Percentiles rank a stretch among this genome's conserved stretches.
Evolutionary conservation across 257 asterid genomes (phyloP).

Genomic region (Thymus quinquecostatus): DNA sequence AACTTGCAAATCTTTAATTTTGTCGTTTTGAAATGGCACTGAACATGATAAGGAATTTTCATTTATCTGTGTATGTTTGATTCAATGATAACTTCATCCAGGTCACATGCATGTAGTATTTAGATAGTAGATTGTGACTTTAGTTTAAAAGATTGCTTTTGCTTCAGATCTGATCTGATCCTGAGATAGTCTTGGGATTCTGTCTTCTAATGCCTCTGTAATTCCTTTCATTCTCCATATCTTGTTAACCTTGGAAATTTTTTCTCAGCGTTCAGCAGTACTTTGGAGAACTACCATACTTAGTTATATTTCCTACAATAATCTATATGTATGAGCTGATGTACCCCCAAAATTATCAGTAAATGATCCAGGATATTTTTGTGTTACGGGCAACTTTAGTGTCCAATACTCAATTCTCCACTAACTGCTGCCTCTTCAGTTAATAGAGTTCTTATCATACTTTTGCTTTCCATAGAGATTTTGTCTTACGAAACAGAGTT

Average conservation of each 20-base stretch:
- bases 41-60: not conserved
- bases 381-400: conserved; percentile 6
- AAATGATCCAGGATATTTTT: not conserved
- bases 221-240: not conserved
- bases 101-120: conserved; percentile 6
- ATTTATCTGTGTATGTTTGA: conserved; percentile 20
- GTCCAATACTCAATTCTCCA: conserved; percentile 13
- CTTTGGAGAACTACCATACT: conserved; percentile 6
- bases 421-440: conserved; percentile 2
- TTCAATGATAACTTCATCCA: not conserved
- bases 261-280: conserved; percentile 20
- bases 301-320: not conserved
- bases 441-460: conserved; percentile 6
- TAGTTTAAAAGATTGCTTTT: conserved; percentile 6
- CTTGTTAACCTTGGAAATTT: not conserved
- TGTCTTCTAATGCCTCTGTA: conserved; percentile 1
- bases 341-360: not conserved
- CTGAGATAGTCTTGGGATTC: not conserved
- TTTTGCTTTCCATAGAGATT: conserved; percentile 16
- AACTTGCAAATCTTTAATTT: conserved; percentile 8
- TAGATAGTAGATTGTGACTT: conserved; percentile 2
- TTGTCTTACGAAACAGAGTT: conserved; percentile 11
- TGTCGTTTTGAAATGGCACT: not conserved
- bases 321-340: not conserved
- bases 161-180: not conserved